Evolutionary conservation across 2,329 filamentous ascomycete species (phyloP).

Genomic region (Penicillium sp.): DNA sequence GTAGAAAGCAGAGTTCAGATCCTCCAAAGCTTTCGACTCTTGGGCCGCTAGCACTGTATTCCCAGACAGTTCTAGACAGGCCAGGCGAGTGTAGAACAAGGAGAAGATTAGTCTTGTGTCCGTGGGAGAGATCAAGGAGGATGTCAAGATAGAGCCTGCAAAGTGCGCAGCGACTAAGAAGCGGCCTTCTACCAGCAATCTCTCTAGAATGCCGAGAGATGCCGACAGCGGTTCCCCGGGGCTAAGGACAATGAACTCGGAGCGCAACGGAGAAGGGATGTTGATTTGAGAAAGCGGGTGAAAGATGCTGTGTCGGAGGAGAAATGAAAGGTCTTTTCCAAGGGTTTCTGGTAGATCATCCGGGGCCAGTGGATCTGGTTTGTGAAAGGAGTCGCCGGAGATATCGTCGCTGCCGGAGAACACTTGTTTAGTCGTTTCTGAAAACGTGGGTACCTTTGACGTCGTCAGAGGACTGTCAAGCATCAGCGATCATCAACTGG

Average conservation of each 20-base stretch:
- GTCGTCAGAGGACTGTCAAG: constrained; percentile 25
- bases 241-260: constrained; percentile 59
- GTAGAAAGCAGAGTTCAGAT: constrained; percentile 56
- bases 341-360: constrained; percentile 37
- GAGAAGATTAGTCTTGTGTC: constrained; percentile 66
- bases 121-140: constrained; percentile 37
- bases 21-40: constrained; percentile 60
- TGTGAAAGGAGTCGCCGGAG: constrained; percentile 29
- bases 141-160: constrained; percentile 40
- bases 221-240: constrained; percentile 52
- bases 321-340: constrained; percentile 72
- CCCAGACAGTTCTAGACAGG: constrained; percentile 75
- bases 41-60: constrained; percentile 63
- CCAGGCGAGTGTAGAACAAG: constrained; percentile 74
- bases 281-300: constrained; percentile 67
- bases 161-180: constrained; percentile 70
- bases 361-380: constrained; percentile 35
- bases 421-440: constrained; percentile 13
- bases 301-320: constrained; percentile 75
- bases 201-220: constrained; percentile 49
- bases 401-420: constrained; percentile 16
- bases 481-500: background rate
- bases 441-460: constrained; percentile 17
- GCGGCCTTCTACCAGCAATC: constrained; percentile 66
- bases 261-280: constrained; percentile 62